phyloP scores from a whole-genome alignment of 2,329 filamentous ascomycete species.

The Monosporascus sp. region DNA sequence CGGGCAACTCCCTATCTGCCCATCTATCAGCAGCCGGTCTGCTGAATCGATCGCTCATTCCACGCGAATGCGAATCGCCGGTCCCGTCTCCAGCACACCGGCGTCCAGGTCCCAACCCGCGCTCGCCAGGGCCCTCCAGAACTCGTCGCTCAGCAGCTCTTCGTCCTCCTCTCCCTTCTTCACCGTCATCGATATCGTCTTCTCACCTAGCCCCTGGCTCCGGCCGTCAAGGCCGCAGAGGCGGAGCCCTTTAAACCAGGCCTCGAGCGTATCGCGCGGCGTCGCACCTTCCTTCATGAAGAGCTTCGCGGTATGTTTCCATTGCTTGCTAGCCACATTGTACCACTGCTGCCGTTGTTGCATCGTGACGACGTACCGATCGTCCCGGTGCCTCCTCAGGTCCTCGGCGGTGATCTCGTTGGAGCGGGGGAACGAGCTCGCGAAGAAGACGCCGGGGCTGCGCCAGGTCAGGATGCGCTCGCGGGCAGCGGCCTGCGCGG shows the following conservation, averaged over 20 bases:
- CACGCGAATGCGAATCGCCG: constrained; percentile 38
- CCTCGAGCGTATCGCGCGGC: constrained; percentile 28
- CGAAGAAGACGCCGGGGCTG: constrained; percentile 38
- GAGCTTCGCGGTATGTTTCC: constrained; percentile 40
- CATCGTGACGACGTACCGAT: constrained; percentile 59
- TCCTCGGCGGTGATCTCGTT: constrained; percentile 28
- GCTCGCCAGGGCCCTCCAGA: constrained; percentile 37
- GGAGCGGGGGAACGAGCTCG: constrained; percentile 16
- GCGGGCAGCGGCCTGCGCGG: constrained; percentile 57
- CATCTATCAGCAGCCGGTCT: constrained; percentile 12
- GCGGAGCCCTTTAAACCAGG: constrained; percentile 35
- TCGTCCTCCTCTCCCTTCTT: constrained; percentile 1
- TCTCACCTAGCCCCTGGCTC: constrained; percentile 30
- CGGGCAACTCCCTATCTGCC: constrained; percentile 13
- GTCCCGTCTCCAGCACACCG: constrained; percentile 60
- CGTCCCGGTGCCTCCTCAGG: constrained; percentile 42
- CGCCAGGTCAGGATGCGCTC: constrained; percentile 61
- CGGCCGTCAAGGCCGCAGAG: constrained; percentile 21
- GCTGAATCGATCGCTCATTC: constrained; percentile 11
- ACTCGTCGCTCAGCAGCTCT: constrained; percentile 26
- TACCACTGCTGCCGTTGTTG: constrained; percentile 22
- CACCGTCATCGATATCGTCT: background rate
- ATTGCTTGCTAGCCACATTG: no score
- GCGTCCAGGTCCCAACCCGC: constrained; percentile 63
- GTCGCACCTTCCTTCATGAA: constrained; percentile 56